Conservation (phyloP, 495 filamentous ascomycete genomes). For the Sabuloglossum arenarium region DNA sequence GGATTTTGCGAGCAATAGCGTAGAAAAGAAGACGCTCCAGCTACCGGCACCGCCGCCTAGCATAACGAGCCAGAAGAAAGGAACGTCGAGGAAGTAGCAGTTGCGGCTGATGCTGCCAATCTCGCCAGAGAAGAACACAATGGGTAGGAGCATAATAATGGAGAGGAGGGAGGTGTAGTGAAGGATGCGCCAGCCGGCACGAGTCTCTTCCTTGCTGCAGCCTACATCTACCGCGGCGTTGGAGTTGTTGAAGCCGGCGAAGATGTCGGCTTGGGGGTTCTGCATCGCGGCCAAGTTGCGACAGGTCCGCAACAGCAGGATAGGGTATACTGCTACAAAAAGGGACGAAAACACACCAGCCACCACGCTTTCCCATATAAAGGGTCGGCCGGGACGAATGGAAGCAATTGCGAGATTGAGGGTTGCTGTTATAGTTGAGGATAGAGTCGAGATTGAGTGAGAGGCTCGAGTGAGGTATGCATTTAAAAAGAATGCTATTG, state of each 20-base stretch:
- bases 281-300: constrained; percentile 16
- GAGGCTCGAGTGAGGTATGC: constrained; percentile 19
- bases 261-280: constrained; percentile 11
- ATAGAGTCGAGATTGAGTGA: constrained; percentile 25
- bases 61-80: constrained; percentile 26
- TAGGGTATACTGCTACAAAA: constrained; percentile 27
- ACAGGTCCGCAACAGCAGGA: constrained; percentile 25
- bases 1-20: constrained; percentile 20
- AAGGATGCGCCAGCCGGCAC: constrained; percentile 25
- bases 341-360: constrained; percentile 28
- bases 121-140: constrained; percentile 26
- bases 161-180: constrained; percentile 28
- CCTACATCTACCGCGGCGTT: not conserved
- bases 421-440: constrained; percentile 26
- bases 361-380: constrained; percentile 27
- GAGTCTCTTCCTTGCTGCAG: constrained; percentile 18
- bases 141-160: constrained; percentile 24
- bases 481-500: constrained; percentile 24
- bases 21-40: constrained; percentile 20
- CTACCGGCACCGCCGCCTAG: constrained; percentile 17
- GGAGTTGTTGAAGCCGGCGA: constrained; percentile 6
- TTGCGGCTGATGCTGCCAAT: constrained; percentile 23
- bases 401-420: constrained; percentile 26
- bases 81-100: constrained; percentile 28
- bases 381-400: constrained; percentile 18